Conservation (phyloP, 2,329 filamentous ascomycete species). For the Calonectria crousiana region DNA sequence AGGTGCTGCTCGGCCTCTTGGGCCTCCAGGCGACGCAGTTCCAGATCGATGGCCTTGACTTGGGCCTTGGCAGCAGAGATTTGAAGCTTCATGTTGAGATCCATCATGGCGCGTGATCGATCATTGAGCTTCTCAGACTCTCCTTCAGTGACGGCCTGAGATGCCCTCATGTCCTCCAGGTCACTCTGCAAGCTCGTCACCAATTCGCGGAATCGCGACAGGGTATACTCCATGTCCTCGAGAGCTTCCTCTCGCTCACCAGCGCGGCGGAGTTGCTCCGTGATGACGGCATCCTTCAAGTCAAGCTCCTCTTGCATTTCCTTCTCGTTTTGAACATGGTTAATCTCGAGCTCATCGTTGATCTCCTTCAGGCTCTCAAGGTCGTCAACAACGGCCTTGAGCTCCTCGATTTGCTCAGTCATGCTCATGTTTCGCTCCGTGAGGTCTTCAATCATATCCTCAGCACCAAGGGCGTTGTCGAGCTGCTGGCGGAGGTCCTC, state of each 20-base stretch:
- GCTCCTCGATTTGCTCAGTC: slow-evolving; percentile 84
- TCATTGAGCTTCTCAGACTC: slow-evolving; percentile 92
- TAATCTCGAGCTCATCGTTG: slow-evolving; percentile 93
- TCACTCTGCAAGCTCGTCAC: slow-evolving; percentile 88
- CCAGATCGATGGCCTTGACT: slow-evolving; percentile 92
- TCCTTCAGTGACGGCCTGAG: slow-evolving; percentile 90
- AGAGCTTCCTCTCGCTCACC: slow-evolving; percentile 82
- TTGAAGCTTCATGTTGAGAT: slow-evolving; percentile 94
- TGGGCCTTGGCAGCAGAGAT: slow-evolving; percentile 91
- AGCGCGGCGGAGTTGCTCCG: slow-evolving; percentile 81
- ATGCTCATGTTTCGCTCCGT: slow-evolving; percentile 89
- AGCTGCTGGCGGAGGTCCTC: slow-evolving; percentile 92
- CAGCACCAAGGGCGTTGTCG: slow-evolving; percentile 87
- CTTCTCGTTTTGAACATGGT: slow-evolving; percentile 92
- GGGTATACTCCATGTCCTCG: slow-evolving; percentile 90
- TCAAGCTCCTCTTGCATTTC: slow-evolving; percentile 95
- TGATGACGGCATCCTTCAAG: slow-evolving; percentile 84
- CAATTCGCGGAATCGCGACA: slow-evolving; percentile 89
- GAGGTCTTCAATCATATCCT: slow-evolving; percentile 94
- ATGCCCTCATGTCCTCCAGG: slow-evolving; percentile 91
- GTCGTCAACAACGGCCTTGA: slow-evolving; percentile 86
- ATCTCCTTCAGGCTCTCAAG: slow-evolving; percentile 91
- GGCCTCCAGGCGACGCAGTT: slow-evolving; percentile 87
- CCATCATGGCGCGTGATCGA: slow-evolving; percentile 93
- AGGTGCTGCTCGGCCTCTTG: slow-evolving; percentile 91